A percentile compares a stretch with the other conserved stretches of the same genome.
phyloP scores from a whole-genome alignment of 495 filamentous ascomycete genomes.

The Daldinia caldariorum region DNA sequence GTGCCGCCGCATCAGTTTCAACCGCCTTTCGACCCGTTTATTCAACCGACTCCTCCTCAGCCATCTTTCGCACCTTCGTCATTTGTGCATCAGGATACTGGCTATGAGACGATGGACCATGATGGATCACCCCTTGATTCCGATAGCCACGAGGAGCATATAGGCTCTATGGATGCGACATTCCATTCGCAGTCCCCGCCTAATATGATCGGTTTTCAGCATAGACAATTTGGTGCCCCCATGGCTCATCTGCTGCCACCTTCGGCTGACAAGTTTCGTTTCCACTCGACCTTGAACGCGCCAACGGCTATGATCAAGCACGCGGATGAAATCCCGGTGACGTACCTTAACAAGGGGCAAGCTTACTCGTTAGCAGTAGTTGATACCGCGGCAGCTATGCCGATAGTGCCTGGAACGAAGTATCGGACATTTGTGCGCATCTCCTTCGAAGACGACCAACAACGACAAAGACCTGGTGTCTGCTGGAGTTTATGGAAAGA shows the following conservation, averaged over 20 bases:
- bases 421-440: slow-evolving; percentile 91
- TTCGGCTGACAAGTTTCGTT: slow-evolving; percentile 80
- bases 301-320: slow-evolving; percentile 96
- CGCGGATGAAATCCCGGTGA: slow-evolving; percentile 87
- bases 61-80: slow-evolving; percentile 79
- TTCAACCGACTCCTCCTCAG: slow-evolving; percentile 64
- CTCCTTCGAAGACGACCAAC: slow-evolving; percentile 93
- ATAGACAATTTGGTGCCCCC: slow-evolving; percentile 54
- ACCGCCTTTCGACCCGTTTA: slow-evolving; percentile 73
- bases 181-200: slow-evolving; percentile 60
- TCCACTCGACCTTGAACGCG: slow-evolving; percentile 87
- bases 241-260: slow-evolving; percentile 53
- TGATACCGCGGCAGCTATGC: slow-evolving; percentile 66
- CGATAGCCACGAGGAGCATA: slow-evolving; percentile 56
- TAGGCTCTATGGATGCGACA: slow-evolving; percentile 59
- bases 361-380: slow-evolving; percentile 82
- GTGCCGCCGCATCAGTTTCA: slow-evolving; percentile 75
- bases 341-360: slow-evolving; percentile 97
- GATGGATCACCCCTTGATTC: slow-evolving; percentile 71
- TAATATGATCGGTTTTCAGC: slow-evolving; percentile 55
- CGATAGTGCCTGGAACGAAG: slow-evolving; percentile 59
- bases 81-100: slow-evolving; percentile 79
- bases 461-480: slow-evolving; percentile 78
- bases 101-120: slow-evolving; percentile 80
- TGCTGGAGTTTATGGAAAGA: slow-evolving; percentile 99